Base-by-base conservation (phyloP, 371 early-diverging fungal genomes). In the Mortierella sp. region DNA sequence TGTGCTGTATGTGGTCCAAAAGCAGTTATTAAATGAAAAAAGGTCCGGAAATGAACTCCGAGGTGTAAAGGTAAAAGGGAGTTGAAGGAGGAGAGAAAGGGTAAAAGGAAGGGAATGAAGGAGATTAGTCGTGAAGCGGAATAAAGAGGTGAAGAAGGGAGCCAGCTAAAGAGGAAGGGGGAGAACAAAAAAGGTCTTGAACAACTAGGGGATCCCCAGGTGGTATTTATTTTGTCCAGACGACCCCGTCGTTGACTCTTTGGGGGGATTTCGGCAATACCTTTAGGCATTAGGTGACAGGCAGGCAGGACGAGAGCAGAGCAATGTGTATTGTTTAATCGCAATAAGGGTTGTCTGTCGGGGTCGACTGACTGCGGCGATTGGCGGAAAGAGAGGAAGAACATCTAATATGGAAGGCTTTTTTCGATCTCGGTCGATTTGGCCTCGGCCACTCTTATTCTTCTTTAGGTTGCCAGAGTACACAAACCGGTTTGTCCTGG, bases 211-310 rank as follows among this genome's bases (percentile, higher is more conserved):
- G 43, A 37, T 67, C 43, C 40, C 10, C n/a, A 61, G 34, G 67
- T 67, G 10, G 40, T 67, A 40, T 67, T 67, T 67, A 67, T 67
- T 67, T 67, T 67, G 40, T 67, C 67, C 67, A 67, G 67, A 21
- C 34, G 67, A 24, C 40, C 67, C 28, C 28, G 26, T n/a, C 19
- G 37, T 4, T 37, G 19, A 34, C 67, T 37, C 67, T 34, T 37
- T 37, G 37, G 34, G 67, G 37, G 67, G 40, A 9, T 74, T 59
- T 43, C 74, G 74, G 74, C 74, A 74, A 59, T 74, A 74, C 50
- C 61, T 59, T 74, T 74, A 74, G 59, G 72, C 72, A 67, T 50
- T 50, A 50, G 16, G 50, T 14, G 13, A 50, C 11, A 4, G 43
- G 43, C 3, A 16, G 50, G 14, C 11, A 34, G 64, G 24, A 31